A percentile compares a stretch with the other conserved stretches of the same genome.
Evolutionary conservation across 306 rosid genomes (phyloP).

Genomic region (Vicia faba): DNA sequence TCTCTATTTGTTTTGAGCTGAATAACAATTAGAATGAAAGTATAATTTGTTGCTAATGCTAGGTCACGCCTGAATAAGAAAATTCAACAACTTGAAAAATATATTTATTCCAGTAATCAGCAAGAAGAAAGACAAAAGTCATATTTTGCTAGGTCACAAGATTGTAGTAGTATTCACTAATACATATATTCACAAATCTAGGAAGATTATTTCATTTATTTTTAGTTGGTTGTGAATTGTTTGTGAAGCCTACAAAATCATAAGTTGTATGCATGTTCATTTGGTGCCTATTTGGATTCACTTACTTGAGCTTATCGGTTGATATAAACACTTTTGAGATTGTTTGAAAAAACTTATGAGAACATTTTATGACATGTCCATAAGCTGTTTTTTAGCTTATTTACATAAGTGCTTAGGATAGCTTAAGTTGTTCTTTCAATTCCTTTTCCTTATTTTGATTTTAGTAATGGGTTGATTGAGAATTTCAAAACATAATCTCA

Average conservation of each 20-base stretch:
- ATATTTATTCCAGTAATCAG: slow-evolving; percentile 51
- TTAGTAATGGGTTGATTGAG: slow-evolving; percentile 20
- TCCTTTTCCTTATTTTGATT: slow-evolving; percentile 2
- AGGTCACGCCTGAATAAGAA: slow-evolving; percentile 88
- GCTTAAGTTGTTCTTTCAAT: not conserved
- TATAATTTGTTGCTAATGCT: slow-evolving; percentile 46
- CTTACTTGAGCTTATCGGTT: not conserved
- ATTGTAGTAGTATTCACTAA: too few relatives aligned
- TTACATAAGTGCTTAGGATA: not conserved
- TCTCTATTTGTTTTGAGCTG: slow-evolving; percentile 14
- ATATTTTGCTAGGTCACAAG: slow-evolving; percentile 60
- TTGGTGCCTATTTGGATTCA: not conserved
- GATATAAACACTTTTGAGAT: not conserved
- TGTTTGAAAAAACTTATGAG: not conserved
- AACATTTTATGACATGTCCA: not conserved
- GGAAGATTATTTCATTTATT: too few relatives aligned
- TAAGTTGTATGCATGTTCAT: slow-evolving; percentile 6
- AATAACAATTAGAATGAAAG: slow-evolving; percentile 27
- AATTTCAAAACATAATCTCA: slow-evolving; percentile 7
- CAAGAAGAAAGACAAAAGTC: slow-evolving; percentile 77
- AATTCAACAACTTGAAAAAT: slow-evolving; percentile 76
- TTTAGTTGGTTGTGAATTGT: too few relatives aligned
- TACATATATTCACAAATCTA: too few relatives aligned
- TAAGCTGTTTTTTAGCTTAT: too few relatives aligned
- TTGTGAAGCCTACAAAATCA: too few relatives aligned